Base-by-base conservation (phyloP, 495 filamentous ascomycete genomes). In the Tuber umbilicatum region DNA sequence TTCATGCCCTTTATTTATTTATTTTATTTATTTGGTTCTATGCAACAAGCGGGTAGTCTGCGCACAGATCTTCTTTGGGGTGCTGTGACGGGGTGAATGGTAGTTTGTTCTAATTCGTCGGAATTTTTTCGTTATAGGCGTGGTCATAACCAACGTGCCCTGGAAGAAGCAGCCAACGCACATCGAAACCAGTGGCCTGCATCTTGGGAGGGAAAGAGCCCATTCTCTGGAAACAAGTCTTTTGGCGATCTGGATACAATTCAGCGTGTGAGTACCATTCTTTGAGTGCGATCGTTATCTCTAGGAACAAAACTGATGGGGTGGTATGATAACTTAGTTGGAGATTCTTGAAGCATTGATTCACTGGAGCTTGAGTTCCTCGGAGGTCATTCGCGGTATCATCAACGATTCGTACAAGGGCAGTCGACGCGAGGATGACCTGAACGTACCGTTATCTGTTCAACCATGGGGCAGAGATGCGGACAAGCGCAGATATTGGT, bases 381-480 rank as follows among this genome's bases (percentile, higher is more conserved):
- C 95, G 37, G 94, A 98, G 75, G 89, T 89, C 5, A 85, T 98
- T 74, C 90, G 90, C 82, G 85, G 87, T 21, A 91, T 92, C 74
- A 90, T 97, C 81, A 92, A 92, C 80, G 90, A 94, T 74, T 90
- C 90, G 27, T 98, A 97, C 88, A 97, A 97, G 83, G 92, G 92
- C 82, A 85, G 88, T 75, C 91, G 94, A 69, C 91, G 94, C 77
- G 93, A 97, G 73, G 93, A 96, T 79, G 95, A 99, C 79, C 86
- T 94, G 23, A 97, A 98, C 83, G 93, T 97, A 76, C 92, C 93
- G 23, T 87, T 98, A 27, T 97, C 94, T 21, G 91, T 99, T 27
- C 95, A 98, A 83, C 90, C 93, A 3, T 99, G 95, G 95, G 95
- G 95, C 14, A 87, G 89, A 38, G 95, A 99, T 83, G 92, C 92